Evolutionary conservation across 2,329 filamentous ascomycete genomes (phyloP).

Genomic region (Epichloe scottii): DNA sequence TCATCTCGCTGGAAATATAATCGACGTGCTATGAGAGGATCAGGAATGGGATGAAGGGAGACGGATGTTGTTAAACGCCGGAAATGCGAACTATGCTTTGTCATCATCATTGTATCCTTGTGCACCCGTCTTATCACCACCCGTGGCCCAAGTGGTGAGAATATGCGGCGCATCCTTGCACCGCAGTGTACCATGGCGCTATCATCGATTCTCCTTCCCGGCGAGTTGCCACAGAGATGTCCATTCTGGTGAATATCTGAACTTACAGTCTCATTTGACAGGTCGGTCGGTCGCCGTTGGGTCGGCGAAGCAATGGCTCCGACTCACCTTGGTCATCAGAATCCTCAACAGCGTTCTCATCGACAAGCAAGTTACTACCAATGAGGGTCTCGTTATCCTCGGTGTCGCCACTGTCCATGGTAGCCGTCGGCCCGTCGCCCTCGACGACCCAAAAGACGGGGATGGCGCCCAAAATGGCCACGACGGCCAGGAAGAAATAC

Average conservation of each 20-base stretch:
- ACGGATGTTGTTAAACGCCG: no score
- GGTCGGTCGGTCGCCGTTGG: background rate
- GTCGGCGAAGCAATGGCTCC: conserved; percentile 10
- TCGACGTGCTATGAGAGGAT: no score
- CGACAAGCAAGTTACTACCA: conserved; percentile 11
- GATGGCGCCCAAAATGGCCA: conserved; percentile 54
- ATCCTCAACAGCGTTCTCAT: conserved; percentile 13
- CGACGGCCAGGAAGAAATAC: conserved; percentile 62
- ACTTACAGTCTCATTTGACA: background rate
- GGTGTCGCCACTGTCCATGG: conserved; percentile 19
- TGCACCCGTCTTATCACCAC: no score
- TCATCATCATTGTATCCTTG: no score
- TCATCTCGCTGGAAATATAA: no score
- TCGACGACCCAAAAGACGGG: conserved; percentile 65
- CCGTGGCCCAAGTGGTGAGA: no score
- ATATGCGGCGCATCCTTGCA: no score
- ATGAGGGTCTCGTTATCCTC: conserved; percentile 16
- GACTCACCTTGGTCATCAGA: conserved; percentile 6
- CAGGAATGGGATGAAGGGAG: no score
- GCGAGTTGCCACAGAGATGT: no score
- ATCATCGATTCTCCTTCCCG: no score
- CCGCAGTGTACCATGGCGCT: no score
- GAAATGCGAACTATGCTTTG: no score
- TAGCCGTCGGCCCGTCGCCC: conserved; percentile 49
- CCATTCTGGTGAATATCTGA: background rate